Base-by-base conservation (phyloP, 768 basidiomycete genomes). In the Mycena crocata region DNA sequence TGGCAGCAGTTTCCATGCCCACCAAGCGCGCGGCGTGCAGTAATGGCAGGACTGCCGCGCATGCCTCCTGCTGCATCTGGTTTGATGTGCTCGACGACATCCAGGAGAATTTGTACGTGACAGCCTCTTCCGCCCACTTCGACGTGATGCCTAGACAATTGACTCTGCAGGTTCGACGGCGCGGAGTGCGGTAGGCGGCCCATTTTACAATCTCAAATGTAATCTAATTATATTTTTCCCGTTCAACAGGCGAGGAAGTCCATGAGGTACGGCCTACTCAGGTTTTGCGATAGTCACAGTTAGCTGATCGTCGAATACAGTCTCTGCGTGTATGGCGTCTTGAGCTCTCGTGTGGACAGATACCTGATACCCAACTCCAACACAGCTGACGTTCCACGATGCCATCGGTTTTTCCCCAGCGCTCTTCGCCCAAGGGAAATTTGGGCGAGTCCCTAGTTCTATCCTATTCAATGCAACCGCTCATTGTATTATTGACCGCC, bases 71-170 rank as follows among this genome's bases (percentile, higher is more conserved):
- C 60, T 80, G 78, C 68, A 56, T 70, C n/a, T 80, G 77, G 75
- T 79, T 78, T 62, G 73, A 78, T 42, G 75, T 82, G n/a, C 69
- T 79, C 39, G 77, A 80, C 56, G 79, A 81, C 56, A 70, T 82
- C 28, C 79, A 79, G 60, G 63, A 59, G 32, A 77, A 79, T 61
- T 48, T 80, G 74, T 73, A 35, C 58, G 72, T 69, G 19, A n/a
- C n/a, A n/a, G n/a, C n/a, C 37, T 31, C 26, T 28, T 19, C 31
- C 5, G 21, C 9, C 24, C 19, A 14, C 17, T 3, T 28, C 17
- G 12, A 15, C 4, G 19, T 40, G 19, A 17, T 13, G 5, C 28
- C 31, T 4, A 45, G n/a, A n/a, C 30, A 21, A 35, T 17, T 52
- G 14, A 9, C 19, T 45, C 4, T n/a, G 5, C 35, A 75, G 72